Percentiles rank a stretch among this genome's conserved stretches.
phyloP scores from a whole-genome alignment of 2,329 filamentous ascomycete genomes.

The Sporothrix phasma region DNA sequence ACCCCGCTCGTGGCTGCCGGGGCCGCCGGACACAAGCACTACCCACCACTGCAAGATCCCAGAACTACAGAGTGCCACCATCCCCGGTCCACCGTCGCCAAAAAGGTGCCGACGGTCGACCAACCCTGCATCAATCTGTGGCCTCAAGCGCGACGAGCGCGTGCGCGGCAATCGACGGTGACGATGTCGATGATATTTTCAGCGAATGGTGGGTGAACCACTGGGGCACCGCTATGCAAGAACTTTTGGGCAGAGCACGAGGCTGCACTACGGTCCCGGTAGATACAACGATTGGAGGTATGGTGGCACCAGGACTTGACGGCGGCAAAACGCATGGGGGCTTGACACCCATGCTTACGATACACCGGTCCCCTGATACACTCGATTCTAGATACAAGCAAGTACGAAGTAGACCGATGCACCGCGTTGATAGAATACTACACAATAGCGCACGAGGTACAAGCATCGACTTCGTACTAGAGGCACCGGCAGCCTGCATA shows the following conservation, averaged over 20 bases:
- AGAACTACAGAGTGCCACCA: conserved; percentile 54
- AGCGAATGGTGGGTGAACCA: conserved; percentile 95
- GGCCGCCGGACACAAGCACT: conserved; percentile 12
- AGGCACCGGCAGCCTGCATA: background rate
- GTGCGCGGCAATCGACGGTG: conserved; percentile 59
- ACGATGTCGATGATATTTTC: conserved; percentile 77
- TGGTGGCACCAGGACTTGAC: background rate
- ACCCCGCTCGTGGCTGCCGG: conserved; percentile 22
- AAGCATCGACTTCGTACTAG: background rate
- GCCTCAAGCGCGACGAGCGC: conserved; percentile 78
- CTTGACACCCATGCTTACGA: background rate
- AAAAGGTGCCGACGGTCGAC: conserved; percentile 64
- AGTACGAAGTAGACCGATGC: too few species aligned
- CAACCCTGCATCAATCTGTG: conserved; percentile 77
- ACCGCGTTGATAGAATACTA: background rate
- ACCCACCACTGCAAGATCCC: conserved; percentile 46
- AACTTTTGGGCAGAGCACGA: conserved; percentile 81
- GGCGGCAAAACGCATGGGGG: background rate
- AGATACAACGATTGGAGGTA: too few species aligned
- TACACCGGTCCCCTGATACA: background rate
- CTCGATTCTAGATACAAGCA: background rate
- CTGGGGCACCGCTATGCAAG: conserved; percentile 72
- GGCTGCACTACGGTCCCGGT: conserved; percentile 44
- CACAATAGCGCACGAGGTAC: background rate
- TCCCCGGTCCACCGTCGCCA: conserved; percentile 57